Evolutionary conservation across 2,329 filamentous ascomycete species (phyloP), one percentile per base, ranked within the genome.

Genomic region (Fusarium proliferatum): DNA sequence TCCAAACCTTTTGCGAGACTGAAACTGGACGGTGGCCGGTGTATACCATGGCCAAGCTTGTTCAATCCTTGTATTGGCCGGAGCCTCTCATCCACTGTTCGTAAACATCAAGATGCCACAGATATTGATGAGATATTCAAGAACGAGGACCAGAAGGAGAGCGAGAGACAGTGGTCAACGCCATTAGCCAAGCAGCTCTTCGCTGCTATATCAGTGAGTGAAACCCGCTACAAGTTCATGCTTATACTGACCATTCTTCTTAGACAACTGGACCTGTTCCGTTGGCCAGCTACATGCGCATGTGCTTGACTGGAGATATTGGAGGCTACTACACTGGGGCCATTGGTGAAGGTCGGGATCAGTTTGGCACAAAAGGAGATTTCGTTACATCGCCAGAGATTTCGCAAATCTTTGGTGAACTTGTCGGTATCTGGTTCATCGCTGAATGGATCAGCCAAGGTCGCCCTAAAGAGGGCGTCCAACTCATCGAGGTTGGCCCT

Each of bases 301-400:
- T 98, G 92, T 98, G 96, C 81, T 89, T 99, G 72, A 99, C 96
- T 2, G 93, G 94, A 16, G 94, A 96, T 69, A 85, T 94, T 43
- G 95, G 94, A 66, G 96, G 96, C 61, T 99, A 99, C 85, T 99
- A 99, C 84, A 98, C 95, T 2, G 90, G 92, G 9, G 89, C 91
- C 30, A 88, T 92, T 48, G 87, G 88, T 13, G 84, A 90, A 67
- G 91, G 88, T 26, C 89, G 91, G 52, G 95, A 98, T 79, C 95
- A 96, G 72, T 99, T 99, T 77, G 96, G 96, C n/a, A 86, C 89
- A 62, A 93, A 94, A 79, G 96, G 96, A 33, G 96, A 99, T 83
- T 99, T 99, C 80, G 92, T 98, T 58, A 99, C 96, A 0, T 98
- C 95, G 0, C 96, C 96, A 0, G 96, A 99, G 83, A 98, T 99